A percentile compares a stretch with the other conserved stretches of the same genome.
Conservation (phyloP, 306 rosid genomes). For the Malus asiatica region DNA sequence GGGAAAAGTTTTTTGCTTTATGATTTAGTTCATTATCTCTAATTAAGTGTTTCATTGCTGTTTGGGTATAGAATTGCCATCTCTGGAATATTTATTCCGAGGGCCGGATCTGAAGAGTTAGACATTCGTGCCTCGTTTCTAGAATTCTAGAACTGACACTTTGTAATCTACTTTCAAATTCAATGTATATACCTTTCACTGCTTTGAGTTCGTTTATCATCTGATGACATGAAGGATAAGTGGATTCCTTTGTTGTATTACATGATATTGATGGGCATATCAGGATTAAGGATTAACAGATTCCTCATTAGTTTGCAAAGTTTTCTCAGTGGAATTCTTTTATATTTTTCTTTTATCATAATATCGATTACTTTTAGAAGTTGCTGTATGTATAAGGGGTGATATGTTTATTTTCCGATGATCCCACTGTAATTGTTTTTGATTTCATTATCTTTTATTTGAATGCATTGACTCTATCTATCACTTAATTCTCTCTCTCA, state of each 20-base stretch:
- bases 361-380: not conserved
- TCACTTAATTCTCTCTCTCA: not conserved
- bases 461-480: not conserved
- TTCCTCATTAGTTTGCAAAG: not conserved
- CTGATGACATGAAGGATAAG: not conserved
- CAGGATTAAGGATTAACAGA: not conserved
- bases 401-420: not conserved
- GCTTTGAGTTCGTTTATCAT: not conserved
- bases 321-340: not conserved
- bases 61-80: slow-evolving; percentile 31
- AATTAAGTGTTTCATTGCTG: slow-evolving; percentile 17
- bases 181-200: not conserved
- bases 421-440: not conserved
- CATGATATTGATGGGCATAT: not conserved
- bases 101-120: slow-evolving; percentile 32
- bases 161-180: not conserved
- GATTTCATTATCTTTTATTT: not conserved
- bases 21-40: slow-evolving; percentile 1
- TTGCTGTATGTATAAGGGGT: not conserved
- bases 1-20: slow-evolving; percentile 1
- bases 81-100: slow-evolving; percentile 29
- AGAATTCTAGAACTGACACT: slow-evolving; percentile 18
- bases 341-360: not conserved
- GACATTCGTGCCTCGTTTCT: slow-evolving; percentile 33
- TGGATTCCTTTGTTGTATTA: not conserved